Evolutionary conservation across 1,284 basidiomycete species (phyloP), one percentile per base, ranked within the genome.

Genomic region (Ceratobasidium sp.): DNA sequence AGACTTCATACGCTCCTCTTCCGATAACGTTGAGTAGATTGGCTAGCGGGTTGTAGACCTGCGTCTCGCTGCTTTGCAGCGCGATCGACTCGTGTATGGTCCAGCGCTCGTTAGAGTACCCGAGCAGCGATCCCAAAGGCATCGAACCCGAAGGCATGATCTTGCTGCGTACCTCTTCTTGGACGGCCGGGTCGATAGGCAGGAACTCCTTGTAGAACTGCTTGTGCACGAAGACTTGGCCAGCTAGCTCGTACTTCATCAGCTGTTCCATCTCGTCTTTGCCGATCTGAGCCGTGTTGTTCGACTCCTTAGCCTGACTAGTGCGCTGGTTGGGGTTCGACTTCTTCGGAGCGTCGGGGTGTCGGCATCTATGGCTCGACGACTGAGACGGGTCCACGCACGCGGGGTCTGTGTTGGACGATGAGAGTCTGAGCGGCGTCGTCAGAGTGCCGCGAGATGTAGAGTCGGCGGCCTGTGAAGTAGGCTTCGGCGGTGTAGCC

Each of bases 181-280:
- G 61, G 39, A 42, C n/a, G 13, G 4, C 18, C 61, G 15, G 10
- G 39, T 42, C 61, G 7, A 10, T 0, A 2, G 33, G 7, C 9
- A 63, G 61, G 28, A 63, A 63, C 39, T 63, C 61, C 1, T 63
- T n/a, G 61, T 42, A 42, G 39, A 63, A 63, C 6, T 10, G 4
- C 18, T n/a, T 40, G 39, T 63, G 61, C 33, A 42, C 23, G n/a
- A n/a, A 42, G 2, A 63, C 61, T 7, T 63, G 61, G 39, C 61
- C 61, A 40, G 18, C 40, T 20, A 63, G 39, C 18, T 63, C 61
- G 61, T 63, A 20, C 61, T 63, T 63, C 33, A 63, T 9, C n/a
- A 63, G 12, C 40, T 63, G 39, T 42, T 40, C 61, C 61, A 63
- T 42, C 39, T 42, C 61, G 9, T 1, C 20, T n/a, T 33, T 26